Evolutionary conservation across 2,329 filamentous ascomycete species (phyloP), one percentile per base, ranked within the genome.

Genomic region (Penicillium sp.): DNA sequence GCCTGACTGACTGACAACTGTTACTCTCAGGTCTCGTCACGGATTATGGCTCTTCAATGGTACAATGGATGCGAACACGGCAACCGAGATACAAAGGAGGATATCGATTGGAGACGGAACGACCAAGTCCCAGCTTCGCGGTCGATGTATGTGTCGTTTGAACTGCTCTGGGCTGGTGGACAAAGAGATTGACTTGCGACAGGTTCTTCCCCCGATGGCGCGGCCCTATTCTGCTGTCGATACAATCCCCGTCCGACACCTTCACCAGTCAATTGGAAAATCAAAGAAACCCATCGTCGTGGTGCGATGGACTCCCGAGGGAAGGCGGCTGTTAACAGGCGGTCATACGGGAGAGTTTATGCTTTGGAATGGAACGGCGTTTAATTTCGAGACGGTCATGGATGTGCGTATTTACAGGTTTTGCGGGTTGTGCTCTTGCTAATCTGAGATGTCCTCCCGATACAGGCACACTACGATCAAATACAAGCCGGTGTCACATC

Each of bases 321-420:
- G 94, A 29, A 87, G 94, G 60, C 84, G 94, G 65, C 79, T 99
- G 55, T 82, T 99, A 71, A 97, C 94, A 0, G 94, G 92, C 23
- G 96, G 92, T 0, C 96, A 92, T 65, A 97, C 93, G 72, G 94
- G 94, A 70, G 94, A 99, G 73, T 99, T 99, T 69, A 99, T 95
- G 39, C 78, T 99, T 4, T 99, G 94, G 94, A 99, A 99, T 73
- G 94, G 94, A 61, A 97, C 93, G 43, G 93, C 92, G 25, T 99
- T 99, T 83, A 97, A 99, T 75, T 99, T 99, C 68, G 94, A 99
- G 78, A 97, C 94, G 4, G 97, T 99, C 29, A 97, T 97, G 90
- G 92, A 96, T 74, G 79, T 81, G 64, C 52, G 76, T 71, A 39
- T 27, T 36, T 34, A 16, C 11, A 47, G 16, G 8, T 11, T 47